Percentiles rank a stretch among this genome's conserved stretches.
phyloP scores from a whole-genome alignment of 179 eudicot species.

The Silene noctiflora region DNA sequence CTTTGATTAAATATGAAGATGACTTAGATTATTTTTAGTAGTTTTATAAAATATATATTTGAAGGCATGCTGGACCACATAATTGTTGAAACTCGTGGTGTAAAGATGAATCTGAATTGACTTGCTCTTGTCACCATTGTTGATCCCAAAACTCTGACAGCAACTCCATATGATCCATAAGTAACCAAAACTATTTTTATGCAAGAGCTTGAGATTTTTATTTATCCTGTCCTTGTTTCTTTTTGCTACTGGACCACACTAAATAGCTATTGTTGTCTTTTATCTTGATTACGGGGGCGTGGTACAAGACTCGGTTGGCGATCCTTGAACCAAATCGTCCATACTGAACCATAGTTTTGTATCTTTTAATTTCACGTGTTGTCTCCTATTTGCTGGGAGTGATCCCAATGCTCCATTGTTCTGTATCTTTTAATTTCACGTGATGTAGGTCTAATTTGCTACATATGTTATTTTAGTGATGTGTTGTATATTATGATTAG shows the following conservation, averaged over 20 bases:
- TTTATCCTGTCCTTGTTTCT: neutral
- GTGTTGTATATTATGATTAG: conserved; percentile 25
- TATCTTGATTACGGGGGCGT: neutral
- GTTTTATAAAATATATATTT: neutral
- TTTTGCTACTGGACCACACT: conserved; percentile 5
- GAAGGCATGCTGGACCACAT: conserved; percentile 91
- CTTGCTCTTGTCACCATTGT: conserved; percentile 80
- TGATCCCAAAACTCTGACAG: conserved; percentile 71
- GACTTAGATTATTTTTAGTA: neutral
- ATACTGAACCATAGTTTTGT: too few relatives aligned
- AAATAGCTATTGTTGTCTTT: neutral
- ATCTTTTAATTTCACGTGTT: too few relatives aligned
- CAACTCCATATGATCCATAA: conserved; percentile 75
- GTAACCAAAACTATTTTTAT: conserved; percentile 26
- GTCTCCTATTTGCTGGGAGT: too few relatives aligned
- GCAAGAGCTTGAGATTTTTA: neutral
- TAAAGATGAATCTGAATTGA: conserved; percentile 65
- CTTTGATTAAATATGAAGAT: neutral
- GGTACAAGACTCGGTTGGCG: too few relatives aligned
- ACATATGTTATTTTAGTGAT: conserved; percentile 1
- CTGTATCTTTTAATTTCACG: conserved; percentile 4
- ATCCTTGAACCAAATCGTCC: too few relatives aligned
- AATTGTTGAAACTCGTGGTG: conserved; percentile 73
- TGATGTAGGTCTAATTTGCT: conserved; percentile 11
- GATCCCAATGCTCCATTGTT: neutral